Percentiles rank a stretch among this genome's conserved stretches.
phyloP scores from a whole-genome alignment of 306 rosid genomes.

The Gleditsia sinensis region DNA sequence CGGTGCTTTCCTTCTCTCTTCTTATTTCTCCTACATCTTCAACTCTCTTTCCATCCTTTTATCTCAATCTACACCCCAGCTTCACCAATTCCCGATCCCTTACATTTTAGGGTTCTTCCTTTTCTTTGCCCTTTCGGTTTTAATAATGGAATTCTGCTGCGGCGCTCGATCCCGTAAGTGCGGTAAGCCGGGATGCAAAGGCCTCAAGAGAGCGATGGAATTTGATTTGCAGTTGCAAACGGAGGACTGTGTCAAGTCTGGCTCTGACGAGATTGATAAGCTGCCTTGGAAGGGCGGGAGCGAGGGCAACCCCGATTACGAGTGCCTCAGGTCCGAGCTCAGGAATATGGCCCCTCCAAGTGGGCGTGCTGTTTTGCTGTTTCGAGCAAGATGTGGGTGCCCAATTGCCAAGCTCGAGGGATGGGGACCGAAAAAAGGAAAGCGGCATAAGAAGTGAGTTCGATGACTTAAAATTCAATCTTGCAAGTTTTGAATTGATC shows the following conservation, averaged over 20 bases:
- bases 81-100: constrained; percentile 46
- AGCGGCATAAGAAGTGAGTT: constrained; percentile 73
- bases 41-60: constrained; percentile 82
- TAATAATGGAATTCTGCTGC: constrained; percentile 56
- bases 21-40: constrained; percentile 91
- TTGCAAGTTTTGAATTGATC: neutral
- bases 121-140: constrained; percentile 42
- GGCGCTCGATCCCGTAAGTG: constrained; percentile 78
- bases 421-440: constrained; percentile 81
- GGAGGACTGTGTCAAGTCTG: constrained; percentile 55
- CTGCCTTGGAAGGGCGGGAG: constrained; percentile 95
- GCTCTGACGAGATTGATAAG: constrained; percentile 60
- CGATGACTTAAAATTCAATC: neutral
- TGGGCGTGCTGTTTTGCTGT: constrained; percentile 89
- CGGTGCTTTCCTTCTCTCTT: constrained; percentile 82
- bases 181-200: constrained; percentile 60
- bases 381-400: constrained; percentile 86
- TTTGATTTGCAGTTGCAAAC: constrained; percentile 84
- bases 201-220: constrained; percentile 82
- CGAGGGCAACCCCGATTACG: constrained; percentile 82
- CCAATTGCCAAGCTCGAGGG: constrained; percentile 95
- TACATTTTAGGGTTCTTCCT: constrained; percentile 56
- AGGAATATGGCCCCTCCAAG: constrained; percentile 91
- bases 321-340: constrained; percentile 81
- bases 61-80: constrained; percentile 41